Evolutionary conservation across 257 asterid species (phyloP), one percentile per base, ranked within the genome.

Genomic region (Solanum pimpinellifolium): DNA sequence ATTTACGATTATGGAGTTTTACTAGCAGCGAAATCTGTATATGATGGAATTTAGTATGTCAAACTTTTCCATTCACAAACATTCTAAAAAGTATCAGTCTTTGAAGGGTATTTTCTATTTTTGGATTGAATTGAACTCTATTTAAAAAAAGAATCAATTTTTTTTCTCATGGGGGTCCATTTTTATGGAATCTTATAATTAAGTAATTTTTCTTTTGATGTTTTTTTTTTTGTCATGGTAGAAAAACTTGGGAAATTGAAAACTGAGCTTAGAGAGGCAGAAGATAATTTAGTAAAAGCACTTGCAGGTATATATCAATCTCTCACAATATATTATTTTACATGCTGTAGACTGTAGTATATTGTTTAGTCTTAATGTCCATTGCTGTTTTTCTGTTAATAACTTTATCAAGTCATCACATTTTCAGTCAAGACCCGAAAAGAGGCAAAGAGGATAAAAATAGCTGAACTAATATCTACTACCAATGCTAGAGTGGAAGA

Each of bases 211-310:
- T 76, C 12, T 49, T n/a, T 70, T 49, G 73, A 23, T 42, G 1
- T 42, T 23, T 9, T 76, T 76, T 41, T n/a, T 76, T 76, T 41
- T 23, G 35, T 46, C 75, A 12, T 88, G 87, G 56, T 94, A 95
- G 99, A 66, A 56, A 92, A 88, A 88, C 87, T 94, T 88, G 93
- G 92, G 87, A 91, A 86, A 91, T 90, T 95, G 70, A 97, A 93
- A 90, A 90, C 73, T 35, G 94, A 92, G 90, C 59, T 95, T 56
- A 91, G 94, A 82, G 97, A 90, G 88, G 95, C 93, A 37, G 99
- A 95, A 82, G 96, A 92, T 90, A 92, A 73, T 87, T 88, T 97
- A 90, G 94, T 95, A 77, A 94, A 94, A 89, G 92, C 98, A 83
- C 94, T 94, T 88, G 92, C 97, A 86, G 98, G 98, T 97, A 93